Percentiles rank a stretch among this genome's conserved stretches.
Conservation (phyloP, 805 yeast genomes). For the Metschnikowia corniflorae region DNA sequence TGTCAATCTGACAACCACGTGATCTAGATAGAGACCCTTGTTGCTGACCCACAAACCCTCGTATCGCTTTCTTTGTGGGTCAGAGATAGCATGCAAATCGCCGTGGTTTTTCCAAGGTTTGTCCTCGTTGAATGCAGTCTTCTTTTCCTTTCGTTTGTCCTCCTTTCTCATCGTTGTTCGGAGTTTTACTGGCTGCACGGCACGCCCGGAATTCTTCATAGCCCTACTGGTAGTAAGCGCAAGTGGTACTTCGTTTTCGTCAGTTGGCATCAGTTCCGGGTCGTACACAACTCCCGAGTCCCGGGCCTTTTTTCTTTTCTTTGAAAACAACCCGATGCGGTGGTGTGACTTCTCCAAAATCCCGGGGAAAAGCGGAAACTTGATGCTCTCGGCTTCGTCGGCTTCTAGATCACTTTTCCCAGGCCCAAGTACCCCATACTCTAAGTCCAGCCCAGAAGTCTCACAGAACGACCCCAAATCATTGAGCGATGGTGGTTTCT, state of each 20-base stretch:
- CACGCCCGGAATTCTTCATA: not conserved
- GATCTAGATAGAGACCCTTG: conserved; percentile 57
- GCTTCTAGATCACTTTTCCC: conserved; percentile 8
- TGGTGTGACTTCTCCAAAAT: conserved; percentile 14
- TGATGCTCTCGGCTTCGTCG: conserved; percentile 12
- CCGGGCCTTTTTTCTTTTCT: conserved; percentile 8
- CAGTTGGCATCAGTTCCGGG: conserved; percentile 6
- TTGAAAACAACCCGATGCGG: conserved; percentile 12
- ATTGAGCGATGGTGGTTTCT: conserved; percentile 14
- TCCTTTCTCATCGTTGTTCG: conserved; percentile 51
- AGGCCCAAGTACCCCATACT: conserved; percentile 1
- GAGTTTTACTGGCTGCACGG: conserved; percentile 32
- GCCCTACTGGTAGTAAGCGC: conserved; percentile 1
- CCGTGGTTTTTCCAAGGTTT: conserved; percentile 93
- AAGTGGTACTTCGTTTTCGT: conserved; percentile 6
- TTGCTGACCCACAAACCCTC: conserved; percentile 95
- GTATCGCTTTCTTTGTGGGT: conserved; percentile 77
- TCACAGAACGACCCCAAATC: conserved; percentile 2
- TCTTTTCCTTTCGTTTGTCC: conserved; percentile 36
- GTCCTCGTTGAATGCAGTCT: conserved; percentile 66
- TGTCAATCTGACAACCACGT: conserved; percentile 28
- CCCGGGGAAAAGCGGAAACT: conserved; percentile 36
- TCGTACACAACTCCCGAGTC: conserved; percentile 10
- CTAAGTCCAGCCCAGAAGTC: conserved; percentile 9
- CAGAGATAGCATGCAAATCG: conserved; percentile 49